These are phyloP conservation scores for Ascosphaera pollenicola DNA, from an alignment of 2,329 filamentous ascomycete species.

Conservation along the genomic window DNA sequence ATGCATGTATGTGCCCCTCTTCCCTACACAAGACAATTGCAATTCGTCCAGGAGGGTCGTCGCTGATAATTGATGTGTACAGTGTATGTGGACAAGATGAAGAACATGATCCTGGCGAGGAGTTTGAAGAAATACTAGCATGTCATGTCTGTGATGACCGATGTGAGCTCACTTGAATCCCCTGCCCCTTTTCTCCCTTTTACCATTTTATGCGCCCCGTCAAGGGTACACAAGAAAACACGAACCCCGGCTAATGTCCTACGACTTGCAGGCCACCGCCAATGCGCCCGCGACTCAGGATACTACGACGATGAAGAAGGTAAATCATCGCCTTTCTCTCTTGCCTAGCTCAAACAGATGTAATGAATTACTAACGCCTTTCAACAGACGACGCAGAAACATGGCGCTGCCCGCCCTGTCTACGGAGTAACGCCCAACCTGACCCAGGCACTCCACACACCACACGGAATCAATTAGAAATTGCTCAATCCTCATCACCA, in stretches of 20 bases:
- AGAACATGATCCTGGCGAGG: conserved; percentile 59
- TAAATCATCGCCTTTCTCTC: conserved; percentile 25
- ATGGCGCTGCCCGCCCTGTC: conserved; percentile 41
- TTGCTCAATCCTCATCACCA: conserved; percentile 5
- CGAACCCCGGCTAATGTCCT: conserved; percentile 22
- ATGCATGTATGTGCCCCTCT: no score
- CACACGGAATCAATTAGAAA: conserved; percentile 8
- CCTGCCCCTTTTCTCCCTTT: conserved; percentile 11
- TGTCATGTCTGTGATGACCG: conserved; percentile 64
- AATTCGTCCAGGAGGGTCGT: no score
- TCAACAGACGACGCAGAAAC: conserved; percentile 29
- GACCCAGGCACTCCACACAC: no score
- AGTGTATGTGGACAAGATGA: conserved; percentile 70
- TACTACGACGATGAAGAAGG: conserved; percentile 40
- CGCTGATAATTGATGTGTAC: no score
- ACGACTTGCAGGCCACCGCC: conserved; percentile 57
- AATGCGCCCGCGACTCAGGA: conserved; percentile 59
- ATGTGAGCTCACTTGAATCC: conserved; percentile 34
- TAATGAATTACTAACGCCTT: conserved; percentile 6
- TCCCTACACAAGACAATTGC: no score
- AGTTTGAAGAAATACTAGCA: conserved; percentile 57
- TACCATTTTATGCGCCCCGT: no score
- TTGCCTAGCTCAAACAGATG: conserved; percentile 7
- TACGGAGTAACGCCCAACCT: conserved; percentile 20
- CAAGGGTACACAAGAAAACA: no score